Conservation (phyloP, 1,284 basidiomycete species). For the Quambalaria eucalypti region DNA sequence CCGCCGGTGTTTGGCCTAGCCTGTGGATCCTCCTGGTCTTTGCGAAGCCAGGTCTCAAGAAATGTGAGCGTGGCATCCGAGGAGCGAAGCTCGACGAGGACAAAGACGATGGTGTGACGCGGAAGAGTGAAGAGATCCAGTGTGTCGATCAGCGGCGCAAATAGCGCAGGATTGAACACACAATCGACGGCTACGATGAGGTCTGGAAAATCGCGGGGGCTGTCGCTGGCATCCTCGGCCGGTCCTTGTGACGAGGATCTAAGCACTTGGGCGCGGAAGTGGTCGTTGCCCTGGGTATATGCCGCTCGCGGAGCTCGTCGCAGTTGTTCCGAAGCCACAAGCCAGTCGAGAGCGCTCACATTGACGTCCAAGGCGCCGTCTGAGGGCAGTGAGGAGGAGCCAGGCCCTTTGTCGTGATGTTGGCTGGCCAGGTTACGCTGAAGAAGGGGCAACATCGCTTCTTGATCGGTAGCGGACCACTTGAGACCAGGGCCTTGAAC, state of each 20-base stretch:
- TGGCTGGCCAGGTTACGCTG: background rate
- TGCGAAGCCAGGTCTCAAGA: constrained; percentile 18
- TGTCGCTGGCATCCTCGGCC: too few relatives aligned
- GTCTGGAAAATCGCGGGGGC: too few relatives aligned
- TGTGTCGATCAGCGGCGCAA: constrained; percentile 27
- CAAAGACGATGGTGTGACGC: constrained; percentile 18
- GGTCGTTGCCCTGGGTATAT: too few relatives aligned
- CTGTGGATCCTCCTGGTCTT: background rate
- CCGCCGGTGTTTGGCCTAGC: too few relatives aligned
- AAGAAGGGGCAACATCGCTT: constrained; percentile 21
- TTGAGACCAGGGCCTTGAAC: background rate
- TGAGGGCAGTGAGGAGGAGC: background rate
- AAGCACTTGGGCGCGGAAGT: too few relatives aligned
- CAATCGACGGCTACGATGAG: constrained; percentile 10
- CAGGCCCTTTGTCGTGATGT: background rate
- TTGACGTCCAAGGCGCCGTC: background rate
- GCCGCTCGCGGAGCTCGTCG: too few relatives aligned
- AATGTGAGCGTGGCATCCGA: constrained; percentile 22
- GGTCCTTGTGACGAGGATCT: too few relatives aligned
- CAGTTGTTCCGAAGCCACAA: constrained; percentile 7
- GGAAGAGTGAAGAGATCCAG: constrained; percentile 21
- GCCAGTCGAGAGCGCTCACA: constrained; percentile 15
- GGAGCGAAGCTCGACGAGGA: constrained; percentile 33
- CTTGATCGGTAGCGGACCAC: constrained; percentile 39
- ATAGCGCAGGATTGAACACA: constrained; percentile 18